phyloP scores from a whole-genome alignment of 495 filamentous ascomycete species.

The Aspergillus kassunensis region DNA sequence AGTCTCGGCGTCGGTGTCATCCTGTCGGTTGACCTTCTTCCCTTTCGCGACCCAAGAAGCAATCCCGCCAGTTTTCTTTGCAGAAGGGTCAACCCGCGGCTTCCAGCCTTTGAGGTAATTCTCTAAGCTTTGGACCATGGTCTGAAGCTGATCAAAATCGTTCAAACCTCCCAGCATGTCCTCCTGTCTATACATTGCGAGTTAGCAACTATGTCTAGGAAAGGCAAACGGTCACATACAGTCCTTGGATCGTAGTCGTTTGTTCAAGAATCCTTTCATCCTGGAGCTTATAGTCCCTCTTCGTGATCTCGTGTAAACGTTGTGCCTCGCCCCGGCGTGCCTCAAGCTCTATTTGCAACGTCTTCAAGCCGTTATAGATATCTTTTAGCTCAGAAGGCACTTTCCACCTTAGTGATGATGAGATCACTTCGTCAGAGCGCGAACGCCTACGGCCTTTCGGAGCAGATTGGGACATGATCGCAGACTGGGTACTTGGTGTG shows the following conservation, averaged over 20 bases:
- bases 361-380: conserved; percentile 25
- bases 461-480: too few relatives aligned
- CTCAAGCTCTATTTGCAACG: conserved; percentile 26
- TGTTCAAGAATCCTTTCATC: too few relatives aligned
- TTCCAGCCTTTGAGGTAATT: conserved; percentile 29
- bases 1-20: too few relatives aligned
- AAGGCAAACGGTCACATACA: too few relatives aligned
- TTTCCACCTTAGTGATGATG: too few relatives aligned
- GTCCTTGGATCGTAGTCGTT: too few relatives aligned
- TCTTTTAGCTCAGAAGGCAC: conserved; percentile 18
- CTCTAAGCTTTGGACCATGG: conserved; percentile 34
- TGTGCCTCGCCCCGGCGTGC: conserved; percentile 33
- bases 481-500: too few relatives aligned
- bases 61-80: background rate
- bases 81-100: conserved; percentile 17
- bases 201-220: too few relatives aligned
- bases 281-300: too few relatives aligned
- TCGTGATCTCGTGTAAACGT: too few relatives aligned
- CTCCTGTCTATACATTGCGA: conserved; percentile 18
- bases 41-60: conserved; percentile 17
- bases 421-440: too few relatives aligned
- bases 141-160: conserved; percentile 35
- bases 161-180: conserved; percentile 33
- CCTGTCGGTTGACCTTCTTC: conserved; percentile 12
- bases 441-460: background rate